Base-by-base conservation (phyloP, 306 rosid genomes). In the Sechiopsis laciniata region DNA sequence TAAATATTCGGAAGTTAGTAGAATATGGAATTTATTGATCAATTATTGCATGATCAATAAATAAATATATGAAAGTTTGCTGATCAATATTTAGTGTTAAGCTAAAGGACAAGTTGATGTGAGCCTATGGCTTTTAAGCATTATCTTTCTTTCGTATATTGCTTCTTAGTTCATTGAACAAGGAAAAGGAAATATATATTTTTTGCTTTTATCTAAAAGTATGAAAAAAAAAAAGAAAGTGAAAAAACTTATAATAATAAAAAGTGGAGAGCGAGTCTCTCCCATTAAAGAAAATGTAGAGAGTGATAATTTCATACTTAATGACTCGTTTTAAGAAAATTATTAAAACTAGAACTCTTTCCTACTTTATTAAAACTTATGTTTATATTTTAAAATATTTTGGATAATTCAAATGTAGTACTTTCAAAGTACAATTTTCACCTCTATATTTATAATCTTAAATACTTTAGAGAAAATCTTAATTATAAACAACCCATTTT, bases 21-120 rank as follows among this genome's bases (percentile, higher is more conserved):
- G 69, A 45, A 65, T 40, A 32, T 32, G 37, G 37, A 32, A 10
- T 66, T 66, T 54, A 19, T 45, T 19, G 55, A 45, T 40, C 21
- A 15, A n/a, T 16, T 48, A 48, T 48, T 65, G 54, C 29, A 40
- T 65, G 24, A 35, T 26, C 11, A 14, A 37, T 16, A 26, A 32
- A n/a, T n/a, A n/a, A n/a, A n/a, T n/a, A 65, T 40, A 32, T 32
- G 37, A 5, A 32, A 10, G n/a, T 66, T 66, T 54, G 10, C 19
- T 19, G 55, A 45, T 40, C 21, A 15, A n/a, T 16, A 26, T 66
- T 10, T 66, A 66, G n/a, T 20, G 72, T 10, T 20, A 15, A 42
- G 24, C 72, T 66, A 66, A 45, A 66, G 55, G 55, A 66, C 72
- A 66, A 66, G 14, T 3, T 13, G 35, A 19, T 66, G 19, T 66